Evolutionary conservation across 1,284 basidiomycete genomes (phyloP).

Genomic region (Sparassis latifolia): DNA sequence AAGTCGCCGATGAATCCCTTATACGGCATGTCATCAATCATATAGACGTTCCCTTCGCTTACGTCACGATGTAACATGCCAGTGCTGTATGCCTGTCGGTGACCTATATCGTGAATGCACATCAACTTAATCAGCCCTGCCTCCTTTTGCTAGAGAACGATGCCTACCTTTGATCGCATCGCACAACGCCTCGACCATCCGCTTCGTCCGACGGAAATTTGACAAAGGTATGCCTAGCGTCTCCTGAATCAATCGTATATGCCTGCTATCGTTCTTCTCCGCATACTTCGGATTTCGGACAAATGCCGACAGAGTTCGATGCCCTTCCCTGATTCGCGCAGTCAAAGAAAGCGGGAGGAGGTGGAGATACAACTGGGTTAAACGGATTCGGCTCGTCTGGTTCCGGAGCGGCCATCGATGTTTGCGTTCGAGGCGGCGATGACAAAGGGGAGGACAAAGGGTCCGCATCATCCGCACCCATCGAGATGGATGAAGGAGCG

Average conservation of each 20-base stretch:
- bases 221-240: constrained; percentile 6
- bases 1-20: constrained; percentile 11
- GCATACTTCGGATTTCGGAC: not conserved
- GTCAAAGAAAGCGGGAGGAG: too few species aligned
- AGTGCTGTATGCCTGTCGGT: not conserved
- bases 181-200: constrained; percentile 6
- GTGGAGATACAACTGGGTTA: too few species aligned
- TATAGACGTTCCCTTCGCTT: constrained; percentile 10
- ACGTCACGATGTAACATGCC: constrained; percentile 10
- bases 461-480: too few species aligned
- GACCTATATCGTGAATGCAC: not conserved
- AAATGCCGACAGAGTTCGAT: too few species aligned
- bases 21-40: not conserved
- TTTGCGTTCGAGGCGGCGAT: too few species aligned
- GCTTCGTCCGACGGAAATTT: constrained; percentile 7
- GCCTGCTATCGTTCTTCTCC: too few species aligned
- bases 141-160: not conserved
- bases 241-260: constrained; percentile 4
- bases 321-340: too few species aligned
- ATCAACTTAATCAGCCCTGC: not conserved
- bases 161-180: constrained; percentile 11
- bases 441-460: too few species aligned
- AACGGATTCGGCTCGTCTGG: too few species aligned
- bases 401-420: too few species aligned
- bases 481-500: too few species aligned